Percentiles rank a stretch among this genome's conserved stretches.
These are phyloP conservation scores for Lathyrus aphaca DNA, from an alignment of 306 rosid genomes.

Conservation along the genomic window DNA sequence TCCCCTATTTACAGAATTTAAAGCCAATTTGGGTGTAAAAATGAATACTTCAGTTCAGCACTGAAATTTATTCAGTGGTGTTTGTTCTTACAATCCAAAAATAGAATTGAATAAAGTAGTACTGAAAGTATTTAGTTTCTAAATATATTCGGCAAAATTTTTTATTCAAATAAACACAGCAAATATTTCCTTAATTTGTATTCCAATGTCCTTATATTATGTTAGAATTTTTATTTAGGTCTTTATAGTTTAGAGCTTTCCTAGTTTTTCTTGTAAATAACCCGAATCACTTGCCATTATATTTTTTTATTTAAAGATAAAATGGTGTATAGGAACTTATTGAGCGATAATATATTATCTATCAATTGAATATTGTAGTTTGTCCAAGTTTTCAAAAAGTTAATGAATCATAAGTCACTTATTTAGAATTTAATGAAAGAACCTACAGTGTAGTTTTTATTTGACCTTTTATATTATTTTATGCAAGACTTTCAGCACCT, in stretches of 20 bases:
- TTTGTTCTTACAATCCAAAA: constrained; percentile 1
- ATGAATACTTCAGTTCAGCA: constrained; percentile 5
- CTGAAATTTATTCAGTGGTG: background rate
- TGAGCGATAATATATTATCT: background rate
- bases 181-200: background rate
- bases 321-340: background rate
- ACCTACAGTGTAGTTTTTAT: background rate
- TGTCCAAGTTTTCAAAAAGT: background rate
- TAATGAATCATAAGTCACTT: constrained; percentile 1
- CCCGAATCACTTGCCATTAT: background rate
- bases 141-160: constrained; percentile 20
- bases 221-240: background rate
- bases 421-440: constrained; percentile 3
- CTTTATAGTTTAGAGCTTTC: background rate
- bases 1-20: constrained; percentile 6
- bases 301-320: background rate
- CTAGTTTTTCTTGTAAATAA: background rate
- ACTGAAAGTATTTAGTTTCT: constrained; percentile 6
- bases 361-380: background rate
- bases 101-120: constrained; percentile 1
- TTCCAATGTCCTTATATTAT: background rate
- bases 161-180: background rate
- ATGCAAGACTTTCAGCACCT: background rate
- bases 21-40: constrained; percentile 21
- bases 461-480: background rate